Base-by-base conservation (phyloP, 2,329 filamentous ascomycete genomes). In the Neopestalotiopsis clavispora region DNA sequence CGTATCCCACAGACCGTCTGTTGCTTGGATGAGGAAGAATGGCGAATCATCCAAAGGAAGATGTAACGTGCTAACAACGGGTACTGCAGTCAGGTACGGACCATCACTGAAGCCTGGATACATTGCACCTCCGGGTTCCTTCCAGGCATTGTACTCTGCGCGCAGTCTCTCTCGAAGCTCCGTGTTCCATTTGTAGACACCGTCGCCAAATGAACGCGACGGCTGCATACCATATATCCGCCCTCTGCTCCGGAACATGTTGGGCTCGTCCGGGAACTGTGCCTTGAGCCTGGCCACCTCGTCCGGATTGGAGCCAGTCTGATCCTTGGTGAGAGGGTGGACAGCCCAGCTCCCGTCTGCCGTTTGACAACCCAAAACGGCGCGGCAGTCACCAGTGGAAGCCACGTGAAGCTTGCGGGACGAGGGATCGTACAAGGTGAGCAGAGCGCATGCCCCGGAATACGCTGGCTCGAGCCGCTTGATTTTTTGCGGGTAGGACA, bases 31-130 rank as follows among this genome's bases (percentile, higher is more conserved):
- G 65, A 92, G 77, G 73, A 93, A 93, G 64, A 87, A 84, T 2
- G 81, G 79, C 0, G 79, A 79, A 0, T 81, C 78, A 4, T 6
- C 49, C 17, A 10, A 13, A 4, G 85, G 78, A 5, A 92, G 79
- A 40, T 80, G 78, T 0, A 84, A 87, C 3, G 86, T 89, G 1
- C 85, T 90, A 32, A 93, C 81, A 40, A 89, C 89, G 0, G 91
- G 91, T 74, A 90, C 85, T 0, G 90, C 91, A 0, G 88, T 92
- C 72, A 93, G 78, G 77, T 93, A 93, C 0, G 91, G 91, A 3
- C 90, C 90, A 0, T 89, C 87, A 65, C 81, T 78, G 70, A 79
- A 80, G 17, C 73, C 77, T 14, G 82, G 79, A 2, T 86, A 84
- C 0, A 83, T 78, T 0, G 82, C 82, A 1, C 73, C 73, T 1